A percentile compares a stretch with the other conserved stretches of the same genome.
Evolutionary conservation across 305 asterid species (phyloP).

Genomic region (Fraxinus greggii): DNA sequence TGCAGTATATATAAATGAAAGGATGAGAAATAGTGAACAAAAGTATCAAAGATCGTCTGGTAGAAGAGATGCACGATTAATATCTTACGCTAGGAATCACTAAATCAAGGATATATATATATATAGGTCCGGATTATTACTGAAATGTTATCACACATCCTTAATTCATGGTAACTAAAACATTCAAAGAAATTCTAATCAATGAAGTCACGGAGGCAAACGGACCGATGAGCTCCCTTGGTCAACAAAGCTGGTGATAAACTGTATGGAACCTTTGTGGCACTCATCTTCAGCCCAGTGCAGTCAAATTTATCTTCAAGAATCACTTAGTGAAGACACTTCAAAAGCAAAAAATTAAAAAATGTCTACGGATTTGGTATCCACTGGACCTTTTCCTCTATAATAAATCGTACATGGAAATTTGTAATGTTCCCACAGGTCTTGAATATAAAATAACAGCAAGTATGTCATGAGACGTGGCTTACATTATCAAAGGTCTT

Average conservation of each 20-base stretch:
- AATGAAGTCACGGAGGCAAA: background rate
- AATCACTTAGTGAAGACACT: background rate
- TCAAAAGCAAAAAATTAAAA: background rate
- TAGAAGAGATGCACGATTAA: background rate
- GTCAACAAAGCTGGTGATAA: background rate
- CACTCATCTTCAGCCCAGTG: background rate
- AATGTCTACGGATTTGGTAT: background rate
- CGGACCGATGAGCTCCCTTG: background rate
- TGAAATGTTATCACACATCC: background rate
- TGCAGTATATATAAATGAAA: constrained; percentile 27
- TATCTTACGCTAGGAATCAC: background rate
- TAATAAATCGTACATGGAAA: background rate
- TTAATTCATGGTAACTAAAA: background rate
- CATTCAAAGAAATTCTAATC: background rate
- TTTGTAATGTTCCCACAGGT: background rate
- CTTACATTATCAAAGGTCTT: background rate
- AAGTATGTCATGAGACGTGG: background rate
- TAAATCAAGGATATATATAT: background rate
- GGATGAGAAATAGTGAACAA: background rate
- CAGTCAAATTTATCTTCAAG: background rate
- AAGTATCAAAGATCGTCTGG: background rate
- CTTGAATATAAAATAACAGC: background rate
- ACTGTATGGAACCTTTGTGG: background rate
- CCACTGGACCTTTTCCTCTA: background rate
- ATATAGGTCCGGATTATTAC: background rate